Conservation (phyloP, 305 asterid genomes). For the Solanum hybrid region DNA sequence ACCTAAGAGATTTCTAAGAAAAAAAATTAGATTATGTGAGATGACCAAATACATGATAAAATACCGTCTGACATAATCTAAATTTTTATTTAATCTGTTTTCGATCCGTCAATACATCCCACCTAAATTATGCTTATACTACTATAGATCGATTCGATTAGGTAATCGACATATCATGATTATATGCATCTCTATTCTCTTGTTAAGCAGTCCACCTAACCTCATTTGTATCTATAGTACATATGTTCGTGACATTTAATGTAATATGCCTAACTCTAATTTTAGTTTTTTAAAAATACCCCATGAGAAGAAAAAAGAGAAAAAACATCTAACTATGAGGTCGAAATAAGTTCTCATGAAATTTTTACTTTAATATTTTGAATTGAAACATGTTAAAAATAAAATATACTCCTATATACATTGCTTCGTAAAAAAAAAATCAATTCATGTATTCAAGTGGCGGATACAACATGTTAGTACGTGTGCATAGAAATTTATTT, state of each 20-base stretch:
- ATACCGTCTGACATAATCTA: no score
- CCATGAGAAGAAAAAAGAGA: background rate
- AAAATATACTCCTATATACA: background rate
- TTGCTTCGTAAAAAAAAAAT: background rate
- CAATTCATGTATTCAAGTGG: background rate
- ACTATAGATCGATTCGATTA: background rate
- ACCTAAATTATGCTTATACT: background rate
- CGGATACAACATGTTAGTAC: background rate
- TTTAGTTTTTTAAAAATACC: background rate
- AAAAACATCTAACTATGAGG: background rate
- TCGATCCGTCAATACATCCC: fast-evolving
- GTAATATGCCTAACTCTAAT: background rate
- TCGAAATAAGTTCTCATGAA: background rate
- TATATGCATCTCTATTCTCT: background rate
- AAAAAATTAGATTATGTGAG: no score
- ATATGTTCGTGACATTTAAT: background rate
- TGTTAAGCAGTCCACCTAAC: background rate
- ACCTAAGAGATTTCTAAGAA: background rate
- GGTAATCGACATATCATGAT: background rate
- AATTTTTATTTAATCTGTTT: background rate
- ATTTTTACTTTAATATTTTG: background rate
- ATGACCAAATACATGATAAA: fast-evolving
- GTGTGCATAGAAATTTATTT: background rate
- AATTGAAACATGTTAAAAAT: background rate
- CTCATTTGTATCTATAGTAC: background rate